Evolutionary conservation across 257 asterid genomes (phyloP).

Genomic region (Coffea canephora): DNA sequence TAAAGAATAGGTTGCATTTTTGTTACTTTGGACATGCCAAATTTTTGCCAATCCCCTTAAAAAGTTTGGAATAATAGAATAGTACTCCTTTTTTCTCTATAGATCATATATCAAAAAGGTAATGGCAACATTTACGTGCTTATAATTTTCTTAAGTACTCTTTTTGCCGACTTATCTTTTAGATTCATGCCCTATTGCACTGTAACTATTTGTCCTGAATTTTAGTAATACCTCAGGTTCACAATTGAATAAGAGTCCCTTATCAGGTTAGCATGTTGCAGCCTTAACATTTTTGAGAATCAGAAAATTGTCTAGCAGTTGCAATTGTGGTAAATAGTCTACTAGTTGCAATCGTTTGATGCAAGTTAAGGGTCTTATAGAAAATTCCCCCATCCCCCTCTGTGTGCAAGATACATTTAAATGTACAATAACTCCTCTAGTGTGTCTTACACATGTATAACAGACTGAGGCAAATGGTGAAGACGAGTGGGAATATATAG

Average conservation of each 20-base stretch:
- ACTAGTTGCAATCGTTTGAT: too few relatives aligned
- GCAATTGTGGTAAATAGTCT: background rate
- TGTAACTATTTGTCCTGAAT: background rate
- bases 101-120: too few relatives aligned
- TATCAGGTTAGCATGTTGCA: background rate
- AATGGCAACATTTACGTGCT: too few relatives aligned
- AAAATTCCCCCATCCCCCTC: background rate
- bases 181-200: background rate
- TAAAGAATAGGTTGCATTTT: background rate
- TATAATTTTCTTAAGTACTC: too few relatives aligned
- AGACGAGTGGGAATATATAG: constrained; percentile 84
- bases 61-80: too few relatives aligned
- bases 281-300: background rate
- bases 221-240: background rate
- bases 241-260: background rate
- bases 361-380: background rate
- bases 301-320: background rate
- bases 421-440: background rate
- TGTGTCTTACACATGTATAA: constrained; percentile 1
- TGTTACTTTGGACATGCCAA: background rate
- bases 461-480: constrained; percentile 52
- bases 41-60: background rate
- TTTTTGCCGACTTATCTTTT: background rate
- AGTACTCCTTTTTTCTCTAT: too few relatives aligned
- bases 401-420: background rate